Base-by-base conservation (phyloP, 2,329 filamentous ascomycete genomes). In the Fusarium palustre region DNA sequence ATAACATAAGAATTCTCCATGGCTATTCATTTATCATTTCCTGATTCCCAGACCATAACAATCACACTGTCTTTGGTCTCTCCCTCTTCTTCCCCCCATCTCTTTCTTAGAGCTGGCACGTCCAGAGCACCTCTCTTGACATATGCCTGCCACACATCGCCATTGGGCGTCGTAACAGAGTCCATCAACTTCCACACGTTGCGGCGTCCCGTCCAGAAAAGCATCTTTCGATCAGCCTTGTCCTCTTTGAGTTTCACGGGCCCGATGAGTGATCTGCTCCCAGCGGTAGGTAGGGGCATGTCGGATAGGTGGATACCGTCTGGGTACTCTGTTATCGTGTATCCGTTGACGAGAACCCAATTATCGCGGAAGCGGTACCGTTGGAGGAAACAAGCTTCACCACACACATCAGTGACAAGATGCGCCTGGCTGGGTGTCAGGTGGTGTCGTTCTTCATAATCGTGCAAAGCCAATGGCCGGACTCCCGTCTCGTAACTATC, bases 341-440 rank as follows among this genome's bases (percentile, higher is more conserved):
- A 77, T 7, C 83, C 83, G 64, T 84, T 85, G 43, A 83, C 79
- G 7, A 85, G 76, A 6, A 84, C 77, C 83, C 83, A 85, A 69
- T 79, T 77, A 69, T 84, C 82, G 39, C 72, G 75, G 72, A 85
- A 84, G 33, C 76, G 71, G 63, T 82, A 84, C 9, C 82, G 80
- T 69, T 84, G 82, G 66, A 85, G 78, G 71, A 84, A 84, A 68
- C 82, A 84, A 13, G 77, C 75, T 55, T 84, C 81, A 22, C 83
- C 83, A 66, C 82, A 84, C 11, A 79, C 73, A 28, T 80, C 78
- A 0, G 81, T 76, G 20, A 84, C 78, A 13, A 81, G 72, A 64
- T 84, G 82, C 1, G 81, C 82, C 49, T 77, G 76, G 65, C 78
- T 79, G n/a, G 81, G 76, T 20, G 79, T 77, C 39, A 84, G 76